Base-by-base conservation (phyloP, 1,139 yeast species). In the Saccharomycopsis crataegensis region DNA sequence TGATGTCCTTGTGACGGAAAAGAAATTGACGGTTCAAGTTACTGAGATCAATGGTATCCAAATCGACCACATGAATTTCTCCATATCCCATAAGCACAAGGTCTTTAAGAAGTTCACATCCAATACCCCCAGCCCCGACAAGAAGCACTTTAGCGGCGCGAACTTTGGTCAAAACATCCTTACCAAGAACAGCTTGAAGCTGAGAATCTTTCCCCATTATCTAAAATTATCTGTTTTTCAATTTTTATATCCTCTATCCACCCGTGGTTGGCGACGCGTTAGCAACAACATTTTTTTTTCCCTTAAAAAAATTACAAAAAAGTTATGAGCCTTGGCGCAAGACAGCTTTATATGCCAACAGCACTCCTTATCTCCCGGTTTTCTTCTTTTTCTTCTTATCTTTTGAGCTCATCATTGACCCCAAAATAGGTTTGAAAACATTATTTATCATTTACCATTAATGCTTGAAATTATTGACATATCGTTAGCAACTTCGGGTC, bases 71-170 rank as follows among this genome's bases (percentile, higher is more conserved):
- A 64, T 91, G 96, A 54, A 94, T 85, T 62, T 88, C 95, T 3
- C 95, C 94, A 62, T 86, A 85, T 2, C 96, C 96, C 61, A 89
- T 77, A 59, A 91, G 70, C 7, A 90, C 82, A 52, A 94, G 73
- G 64, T 94, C 88, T 65, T 94, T 94, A 57, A 94, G 73, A 44
- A 94, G 72, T 67, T 94, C 99, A 67, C 98, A 94, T 4, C 99
- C 99, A 60, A 94, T 91, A n/a, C 99, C 99, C 34, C 99, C 99
- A 1, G 99, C 97, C 3, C 99, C 99, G 0, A 94, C 96, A 72
- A 94, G 74, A 48, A 94, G 72, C 22, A 93, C 90, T 58, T 77
- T 82, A n/a, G 55, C 31, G 14, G 33, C 28, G 31, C 40, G 28
- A 32, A 47, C 38, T 33, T 37, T 11, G 12, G 4, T 11, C 14